phyloP scores from a whole-genome alignment of 352 stramenopile genomes.

The Pythium sp. region DNA sequence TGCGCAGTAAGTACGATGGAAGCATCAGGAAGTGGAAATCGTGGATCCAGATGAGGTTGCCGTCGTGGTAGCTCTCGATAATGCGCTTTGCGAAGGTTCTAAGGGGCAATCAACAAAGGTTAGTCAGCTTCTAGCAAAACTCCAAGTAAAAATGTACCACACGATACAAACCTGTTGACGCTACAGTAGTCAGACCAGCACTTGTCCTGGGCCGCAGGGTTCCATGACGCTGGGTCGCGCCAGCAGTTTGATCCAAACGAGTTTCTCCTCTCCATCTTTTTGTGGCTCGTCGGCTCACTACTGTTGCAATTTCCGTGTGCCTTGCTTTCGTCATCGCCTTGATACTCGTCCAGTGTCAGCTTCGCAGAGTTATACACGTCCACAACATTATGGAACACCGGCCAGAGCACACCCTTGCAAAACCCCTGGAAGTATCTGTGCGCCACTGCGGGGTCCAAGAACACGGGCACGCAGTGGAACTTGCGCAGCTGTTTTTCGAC shows the following conservation, averaged over 20 bases:
- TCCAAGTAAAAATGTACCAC: background rate
- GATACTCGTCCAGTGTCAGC: constrained; percentile 51
- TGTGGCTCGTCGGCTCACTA: background rate
- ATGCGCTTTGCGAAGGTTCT: constrained; percentile 47
- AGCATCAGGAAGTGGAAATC: constrained; percentile 98
- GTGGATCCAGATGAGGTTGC: constrained; percentile 96
- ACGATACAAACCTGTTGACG: constrained; percentile 41
- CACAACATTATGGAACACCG: constrained; percentile 96
- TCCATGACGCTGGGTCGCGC: constrained; percentile 73
- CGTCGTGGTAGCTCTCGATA: constrained; percentile 74
- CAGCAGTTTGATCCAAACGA: constrained; percentile 29
- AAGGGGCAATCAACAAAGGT: background rate
- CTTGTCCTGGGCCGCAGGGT: constrained; percentile 68
- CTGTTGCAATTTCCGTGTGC: background rate
- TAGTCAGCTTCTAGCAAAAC: background rate
- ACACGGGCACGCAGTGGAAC: constrained; percentile 95
- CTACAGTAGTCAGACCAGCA: constrained; percentile 81
- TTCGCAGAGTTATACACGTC: constrained; percentile 92
- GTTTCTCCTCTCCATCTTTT: background rate
- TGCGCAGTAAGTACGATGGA: constrained; percentile 93
- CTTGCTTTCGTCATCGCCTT: background rate
- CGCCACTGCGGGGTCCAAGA: constrained; percentile 86
- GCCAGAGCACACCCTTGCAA: constrained; percentile 98
- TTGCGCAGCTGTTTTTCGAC: constrained; percentile 76
- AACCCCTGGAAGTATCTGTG: constrained; percentile 91